These are phyloP conservation scores for Colletotrichum sp. DNA, from an alignment of 2,329 filamentous ascomycete genomes.

Conservation along the genomic window DNA sequence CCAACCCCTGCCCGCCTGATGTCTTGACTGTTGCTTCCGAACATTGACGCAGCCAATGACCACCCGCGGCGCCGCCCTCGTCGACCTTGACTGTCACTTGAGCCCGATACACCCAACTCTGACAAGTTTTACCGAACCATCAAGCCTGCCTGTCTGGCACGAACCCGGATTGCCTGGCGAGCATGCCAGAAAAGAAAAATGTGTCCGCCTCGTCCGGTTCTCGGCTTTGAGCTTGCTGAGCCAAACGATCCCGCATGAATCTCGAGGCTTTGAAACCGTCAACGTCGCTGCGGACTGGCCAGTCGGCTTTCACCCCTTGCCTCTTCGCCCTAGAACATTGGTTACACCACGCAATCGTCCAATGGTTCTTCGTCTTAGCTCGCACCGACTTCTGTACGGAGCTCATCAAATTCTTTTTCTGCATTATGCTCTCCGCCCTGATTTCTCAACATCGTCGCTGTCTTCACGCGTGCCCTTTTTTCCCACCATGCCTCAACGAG, in stretches of 20 bases:
- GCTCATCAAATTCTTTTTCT: neutral
- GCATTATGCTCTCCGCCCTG: neutral
- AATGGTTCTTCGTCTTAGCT: neutral
- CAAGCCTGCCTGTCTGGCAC: neutral
- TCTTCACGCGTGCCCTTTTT: neutral
- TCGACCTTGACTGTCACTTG: slow-evolving; percentile 3
- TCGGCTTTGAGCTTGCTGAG: slow-evolving; percentile 8
- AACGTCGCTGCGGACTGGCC: slow-evolving; percentile 6
- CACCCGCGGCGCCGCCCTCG: neutral
- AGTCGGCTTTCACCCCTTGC: neutral
- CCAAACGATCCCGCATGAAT: slow-evolving; percentile 9
- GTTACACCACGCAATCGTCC: slow-evolving; percentile 6
- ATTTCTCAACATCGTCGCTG: neutral
- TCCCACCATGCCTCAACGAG: neutral
- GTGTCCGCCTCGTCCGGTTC: slow-evolving; percentile 8
- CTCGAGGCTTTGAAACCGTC: neutral
- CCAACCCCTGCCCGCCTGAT: slow-evolving; percentile 6
- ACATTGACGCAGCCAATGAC: neutral
- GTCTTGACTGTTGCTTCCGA: neutral
- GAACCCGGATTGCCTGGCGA: neutral
- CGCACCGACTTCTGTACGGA: neutral
- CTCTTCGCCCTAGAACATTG: slow-evolving; percentile 1
- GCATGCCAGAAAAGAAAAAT: neutral
- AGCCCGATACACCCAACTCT: neutral
- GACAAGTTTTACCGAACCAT: neutral